Conservation (phyloP, 257 asterid species). For the Verbena officinalis region DNA sequence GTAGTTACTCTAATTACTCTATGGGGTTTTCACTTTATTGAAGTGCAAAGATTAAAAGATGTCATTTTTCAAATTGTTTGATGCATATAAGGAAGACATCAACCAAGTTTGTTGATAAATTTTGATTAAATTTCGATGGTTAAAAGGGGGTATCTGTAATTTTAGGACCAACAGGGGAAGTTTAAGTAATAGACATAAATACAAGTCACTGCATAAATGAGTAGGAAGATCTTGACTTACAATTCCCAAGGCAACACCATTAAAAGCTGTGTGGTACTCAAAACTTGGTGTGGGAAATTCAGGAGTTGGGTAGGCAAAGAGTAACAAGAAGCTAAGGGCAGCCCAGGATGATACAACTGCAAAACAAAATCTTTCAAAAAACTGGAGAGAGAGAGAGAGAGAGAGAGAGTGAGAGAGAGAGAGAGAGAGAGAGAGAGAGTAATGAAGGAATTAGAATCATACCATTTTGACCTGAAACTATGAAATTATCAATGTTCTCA, state of each 20-base stretch:
- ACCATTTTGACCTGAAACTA: conserved; percentile 88
- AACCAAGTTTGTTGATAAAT: too few species aligned
- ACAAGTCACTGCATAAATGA: background rate
- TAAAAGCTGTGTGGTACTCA: conserved; percentile 89
- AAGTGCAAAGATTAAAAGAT: too few species aligned
- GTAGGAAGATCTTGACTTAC: conserved; percentile 55
- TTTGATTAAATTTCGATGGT: too few species aligned
- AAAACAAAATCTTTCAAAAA: conserved; percentile 28
- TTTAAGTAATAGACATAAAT: too few species aligned
- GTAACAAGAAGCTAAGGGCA: conserved; percentile 76
- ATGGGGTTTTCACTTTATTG: too few species aligned
- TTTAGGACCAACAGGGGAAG: too few species aligned
- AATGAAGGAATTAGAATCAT: conserved; percentile 15
- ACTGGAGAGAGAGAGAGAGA: background rate
- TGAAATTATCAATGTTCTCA: conserved; percentile 59
- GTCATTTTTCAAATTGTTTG: too few species aligned
- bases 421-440: conserved; percentile 10
- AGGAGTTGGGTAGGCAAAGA: conserved; percentile 98
- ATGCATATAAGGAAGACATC: too few species aligned
- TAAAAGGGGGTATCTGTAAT: too few species aligned
- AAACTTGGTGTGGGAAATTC: conserved; percentile 91
- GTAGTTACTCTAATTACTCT: too few species aligned
- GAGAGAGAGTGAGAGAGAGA: too few species aligned
- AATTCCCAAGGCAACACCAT: conserved; percentile 90
- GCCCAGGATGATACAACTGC: conserved; percentile 93